Percentiles rank a stretch among this genome's conserved stretches.
Conservation (phyloP, 108 stramenopile species). For the Fistulifera pelliculosa region DNA sequence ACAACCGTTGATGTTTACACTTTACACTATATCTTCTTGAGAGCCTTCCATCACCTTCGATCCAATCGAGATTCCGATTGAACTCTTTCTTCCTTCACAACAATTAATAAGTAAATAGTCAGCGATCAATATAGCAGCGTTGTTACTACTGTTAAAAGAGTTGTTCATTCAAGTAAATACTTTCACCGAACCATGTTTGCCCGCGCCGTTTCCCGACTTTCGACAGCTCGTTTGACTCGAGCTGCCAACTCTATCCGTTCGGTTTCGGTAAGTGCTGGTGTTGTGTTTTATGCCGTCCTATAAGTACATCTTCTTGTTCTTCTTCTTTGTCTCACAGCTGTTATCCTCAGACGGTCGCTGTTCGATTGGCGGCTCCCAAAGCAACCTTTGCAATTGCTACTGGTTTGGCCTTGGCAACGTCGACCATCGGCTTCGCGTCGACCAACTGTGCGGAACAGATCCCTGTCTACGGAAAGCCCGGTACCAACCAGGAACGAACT, state of each 20-base stretch:
- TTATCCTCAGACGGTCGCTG: conserved; percentile 1
- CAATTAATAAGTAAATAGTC: too few relatives aligned
- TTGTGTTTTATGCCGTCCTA: neutral
- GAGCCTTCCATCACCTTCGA: too few relatives aligned
- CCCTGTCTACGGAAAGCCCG: conserved; percentile 59
- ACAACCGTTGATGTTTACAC: too few relatives aligned
- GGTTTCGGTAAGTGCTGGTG: neutral
- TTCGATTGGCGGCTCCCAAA: neutral
- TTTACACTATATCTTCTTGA: too few relatives aligned
- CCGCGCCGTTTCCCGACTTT: conserved; percentile 6
- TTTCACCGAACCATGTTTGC: too few relatives aligned
- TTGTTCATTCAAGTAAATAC: too few relatives aligned
- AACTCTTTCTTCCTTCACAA: too few relatives aligned
- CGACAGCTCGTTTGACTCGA: neutral
- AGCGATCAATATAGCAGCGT: too few relatives aligned
- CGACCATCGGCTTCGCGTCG: neutral
- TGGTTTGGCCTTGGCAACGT: neutral
- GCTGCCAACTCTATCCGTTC: neutral
- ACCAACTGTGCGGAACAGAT: conserved; percentile 28
- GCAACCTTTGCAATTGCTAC: neutral
- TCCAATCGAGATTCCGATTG: too few relatives aligned
- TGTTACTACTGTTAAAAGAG: too few relatives aligned
- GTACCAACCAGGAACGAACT: conserved; percentile 81
- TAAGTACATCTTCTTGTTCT: neutral
- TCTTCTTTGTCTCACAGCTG: neutral